phyloP scores from a whole-genome alignment of 2,329 filamentous ascomycete species.

The Xylaria sp. region DNA sequence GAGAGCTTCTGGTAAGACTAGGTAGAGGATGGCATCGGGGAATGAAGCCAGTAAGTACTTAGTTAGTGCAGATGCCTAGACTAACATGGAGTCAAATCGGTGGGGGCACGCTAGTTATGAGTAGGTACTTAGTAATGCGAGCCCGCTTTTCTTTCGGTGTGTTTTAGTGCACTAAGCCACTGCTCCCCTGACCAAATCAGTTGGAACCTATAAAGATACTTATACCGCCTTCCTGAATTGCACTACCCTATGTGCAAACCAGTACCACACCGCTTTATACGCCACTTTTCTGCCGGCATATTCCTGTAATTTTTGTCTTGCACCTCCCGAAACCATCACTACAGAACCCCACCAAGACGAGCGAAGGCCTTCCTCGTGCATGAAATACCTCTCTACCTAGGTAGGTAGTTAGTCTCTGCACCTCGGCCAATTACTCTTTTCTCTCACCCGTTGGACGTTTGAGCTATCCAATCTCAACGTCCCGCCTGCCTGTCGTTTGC shows the following conservation, averaged over 20 bases:
- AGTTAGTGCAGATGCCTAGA: not conserved
- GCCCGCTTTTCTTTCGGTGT: not conserved
- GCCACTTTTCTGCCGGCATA: conserved; percentile 35
- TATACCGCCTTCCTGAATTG: conserved; percentile 24
- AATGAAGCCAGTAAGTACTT: not conserved
- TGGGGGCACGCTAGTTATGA: not conserved
- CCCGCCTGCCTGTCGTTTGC: not conserved
- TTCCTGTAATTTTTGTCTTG: conserved; percentile 21
- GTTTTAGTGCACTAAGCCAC: not conserved
- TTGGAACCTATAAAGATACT: no score
- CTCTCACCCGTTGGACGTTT: not conserved
- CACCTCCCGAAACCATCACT: not conserved
- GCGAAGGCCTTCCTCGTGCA: not conserved
- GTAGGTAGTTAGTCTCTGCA: no score
- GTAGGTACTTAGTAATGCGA: not conserved
- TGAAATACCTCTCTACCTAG: no score
- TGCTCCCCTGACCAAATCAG: not conserved
- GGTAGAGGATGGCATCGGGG: not conserved
- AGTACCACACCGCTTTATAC: conserved; percentile 24
- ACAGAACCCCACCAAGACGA: conserved; percentile 21
- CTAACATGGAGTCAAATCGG: not conserved
- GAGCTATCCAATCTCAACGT: not conserved
- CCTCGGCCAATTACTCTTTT: not conserved
- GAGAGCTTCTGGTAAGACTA: not conserved
- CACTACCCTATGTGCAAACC: not conserved